phyloP scores from a whole-genome alignment of 768 basidiomycete genomes.

The Xerocomus spinulosus region DNA sequence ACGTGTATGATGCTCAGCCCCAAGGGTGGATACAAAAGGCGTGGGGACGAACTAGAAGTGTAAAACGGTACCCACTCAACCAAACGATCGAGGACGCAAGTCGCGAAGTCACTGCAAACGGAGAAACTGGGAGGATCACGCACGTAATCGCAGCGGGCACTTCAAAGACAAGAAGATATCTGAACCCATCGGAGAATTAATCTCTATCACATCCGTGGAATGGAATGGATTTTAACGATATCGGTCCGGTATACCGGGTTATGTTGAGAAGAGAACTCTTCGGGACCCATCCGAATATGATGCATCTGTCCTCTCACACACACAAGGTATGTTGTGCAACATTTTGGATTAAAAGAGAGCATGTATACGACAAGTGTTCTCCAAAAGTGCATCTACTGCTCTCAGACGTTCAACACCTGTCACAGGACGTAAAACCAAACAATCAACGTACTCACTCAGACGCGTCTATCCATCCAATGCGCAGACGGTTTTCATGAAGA shows the following conservation, averaged over 20 bases:
- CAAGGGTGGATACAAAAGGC: background rate
- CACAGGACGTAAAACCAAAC: background rate
- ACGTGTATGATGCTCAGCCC: background rate
- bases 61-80: background rate
- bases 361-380: conserved; percentile 17
- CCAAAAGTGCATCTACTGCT: conserved; percentile 25
- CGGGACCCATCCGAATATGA: no score
- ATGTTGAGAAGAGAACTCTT: background rate
- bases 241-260: background rate
- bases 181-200: background rate
- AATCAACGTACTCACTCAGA: conserved; percentile 14
- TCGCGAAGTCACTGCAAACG: background rate
- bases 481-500: conserved; percentile 31
- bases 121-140: background rate
- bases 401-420: conserved; percentile 3
- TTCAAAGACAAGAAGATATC: background rate
- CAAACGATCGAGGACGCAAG: background rate
- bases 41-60: background rate
- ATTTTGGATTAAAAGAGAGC: conserved; percentile 18
- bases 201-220: background rate
- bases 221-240: background rate
- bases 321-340: background rate
- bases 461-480: conserved; percentile 8
- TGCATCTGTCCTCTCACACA: background rate
- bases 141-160: background rate